Conservation (phyloP, 257 asterid genomes). For the Gardenia jasminoides region DNA sequence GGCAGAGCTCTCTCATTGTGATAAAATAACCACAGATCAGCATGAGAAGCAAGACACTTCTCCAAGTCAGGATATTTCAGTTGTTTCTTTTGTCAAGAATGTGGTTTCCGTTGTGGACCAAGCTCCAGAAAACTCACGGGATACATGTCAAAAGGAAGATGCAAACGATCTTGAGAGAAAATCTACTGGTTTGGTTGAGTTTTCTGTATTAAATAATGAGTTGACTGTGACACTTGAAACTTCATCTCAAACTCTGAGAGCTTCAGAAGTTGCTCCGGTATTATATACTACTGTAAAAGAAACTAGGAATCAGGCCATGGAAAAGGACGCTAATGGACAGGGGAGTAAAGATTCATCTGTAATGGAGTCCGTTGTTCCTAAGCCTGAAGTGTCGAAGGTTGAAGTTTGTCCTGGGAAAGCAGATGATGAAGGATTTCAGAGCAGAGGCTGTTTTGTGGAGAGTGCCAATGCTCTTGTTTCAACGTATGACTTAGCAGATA, state of each 20-base stretch:
- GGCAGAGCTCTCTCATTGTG: conserved; percentile 15
- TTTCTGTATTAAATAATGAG: conserved; percentile 22
- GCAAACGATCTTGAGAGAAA: conserved; percentile 12
- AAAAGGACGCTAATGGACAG: conserved; percentile 16
- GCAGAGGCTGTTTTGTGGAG: conserved; percentile 10
- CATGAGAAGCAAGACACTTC: neutral
- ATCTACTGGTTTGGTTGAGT: conserved; percentile 16
- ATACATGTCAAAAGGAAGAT: conserved; percentile 17
- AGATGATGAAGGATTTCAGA: conserved; percentile 10
- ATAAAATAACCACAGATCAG: neutral
- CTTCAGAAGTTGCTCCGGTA: conserved; percentile 5
- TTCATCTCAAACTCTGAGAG: conserved; percentile 14
- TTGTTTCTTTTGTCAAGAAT: conserved; percentile 17
- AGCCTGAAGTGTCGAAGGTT: conserved; percentile 10
- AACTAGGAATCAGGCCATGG: conserved; percentile 5
- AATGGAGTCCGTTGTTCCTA: conserved; percentile 18
- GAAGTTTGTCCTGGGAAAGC: conserved; percentile 8
- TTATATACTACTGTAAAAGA: conserved; percentile 6
- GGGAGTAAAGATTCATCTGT: conserved; percentile 9
- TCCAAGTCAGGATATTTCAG: neutral
- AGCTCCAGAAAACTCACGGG: conserved; percentile 11
- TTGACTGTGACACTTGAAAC: conserved; percentile 19
- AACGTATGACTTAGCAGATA: conserved; percentile 13
- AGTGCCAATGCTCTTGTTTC: conserved; percentile 15
- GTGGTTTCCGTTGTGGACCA: conserved; percentile 16